Conservation (phyloP, 2,329 filamentous ascomycete species). For the Verticillium isaacii region DNA sequence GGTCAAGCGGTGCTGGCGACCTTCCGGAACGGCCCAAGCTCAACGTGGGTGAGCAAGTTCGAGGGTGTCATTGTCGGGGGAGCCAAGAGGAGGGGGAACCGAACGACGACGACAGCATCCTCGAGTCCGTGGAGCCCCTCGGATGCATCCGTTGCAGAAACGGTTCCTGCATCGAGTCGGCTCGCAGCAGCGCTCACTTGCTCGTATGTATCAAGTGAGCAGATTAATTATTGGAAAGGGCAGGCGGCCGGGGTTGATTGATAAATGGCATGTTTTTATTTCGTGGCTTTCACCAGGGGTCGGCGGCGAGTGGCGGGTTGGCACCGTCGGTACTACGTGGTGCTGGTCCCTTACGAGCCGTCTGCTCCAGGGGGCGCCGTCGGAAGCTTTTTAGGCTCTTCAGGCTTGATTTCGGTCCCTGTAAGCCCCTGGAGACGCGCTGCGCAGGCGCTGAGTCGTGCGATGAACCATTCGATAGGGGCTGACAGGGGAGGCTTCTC, state of each 20-base stretch:
- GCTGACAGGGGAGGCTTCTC: background rate
- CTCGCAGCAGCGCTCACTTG: background rate
- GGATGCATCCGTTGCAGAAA: background rate
- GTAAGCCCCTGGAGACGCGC: background rate
- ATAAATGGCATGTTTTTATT: background rate
- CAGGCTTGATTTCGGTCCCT: background rate
- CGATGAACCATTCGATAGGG: background rate
- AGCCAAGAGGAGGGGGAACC: background rate
- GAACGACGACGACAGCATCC: background rate
- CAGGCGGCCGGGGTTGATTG: background rate
- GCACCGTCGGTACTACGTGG: background rate
- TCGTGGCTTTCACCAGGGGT: background rate
- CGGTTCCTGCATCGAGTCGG: background rate
- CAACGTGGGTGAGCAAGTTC: background rate
- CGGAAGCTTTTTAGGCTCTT: background rate
- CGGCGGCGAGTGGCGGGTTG: background rate
- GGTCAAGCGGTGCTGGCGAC: background rate
- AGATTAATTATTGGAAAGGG: background rate
- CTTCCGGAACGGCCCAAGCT: conserved; percentile 1
- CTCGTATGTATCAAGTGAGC: too few species aligned
- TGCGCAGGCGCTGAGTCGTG: background rate
- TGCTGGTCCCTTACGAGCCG: background rate
- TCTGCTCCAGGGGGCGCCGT: background rate
- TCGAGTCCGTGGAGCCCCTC: background rate
- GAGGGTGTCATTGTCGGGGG: background rate